Conservation (phyloP, 352 stramenopile genomes). For the Thraustochytrium sp. region DNA sequence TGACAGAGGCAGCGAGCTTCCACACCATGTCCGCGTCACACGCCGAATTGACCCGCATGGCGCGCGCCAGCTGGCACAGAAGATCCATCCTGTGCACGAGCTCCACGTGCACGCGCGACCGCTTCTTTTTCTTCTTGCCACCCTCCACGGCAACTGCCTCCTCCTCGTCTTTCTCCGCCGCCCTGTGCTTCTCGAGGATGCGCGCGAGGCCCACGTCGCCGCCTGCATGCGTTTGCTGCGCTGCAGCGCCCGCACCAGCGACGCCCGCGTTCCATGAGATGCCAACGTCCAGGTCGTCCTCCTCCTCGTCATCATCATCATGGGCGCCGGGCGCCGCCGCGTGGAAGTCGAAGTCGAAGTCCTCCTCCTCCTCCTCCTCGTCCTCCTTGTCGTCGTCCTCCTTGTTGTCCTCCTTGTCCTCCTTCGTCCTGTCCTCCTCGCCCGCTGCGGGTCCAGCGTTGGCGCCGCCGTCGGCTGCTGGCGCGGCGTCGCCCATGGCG, state of each 20-base stretch:
- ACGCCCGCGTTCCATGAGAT: too few relatives aligned
- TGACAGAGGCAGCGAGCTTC: background rate
- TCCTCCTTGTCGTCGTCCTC: background rate
- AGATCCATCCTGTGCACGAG: constrained; percentile 25
- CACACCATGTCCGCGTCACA: background rate
- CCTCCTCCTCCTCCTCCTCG: background rate
- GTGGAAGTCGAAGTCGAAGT: background rate
- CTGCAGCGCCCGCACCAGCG: too few relatives aligned
- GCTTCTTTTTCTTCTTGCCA: background rate
- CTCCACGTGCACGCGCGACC: background rate
- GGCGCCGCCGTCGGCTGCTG: background rate
- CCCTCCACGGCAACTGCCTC: too few relatives aligned
- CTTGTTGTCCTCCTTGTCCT: background rate
- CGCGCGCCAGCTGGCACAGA: background rate
- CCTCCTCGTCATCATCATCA: background rate
- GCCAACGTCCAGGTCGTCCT: background rate
- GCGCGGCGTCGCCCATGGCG: too few relatives aligned
- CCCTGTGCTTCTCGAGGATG: too few relatives aligned
- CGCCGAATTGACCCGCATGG: background rate
- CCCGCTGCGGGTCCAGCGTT: background rate
- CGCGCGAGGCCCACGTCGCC: too few relatives aligned
- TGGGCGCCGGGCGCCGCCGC: background rate
- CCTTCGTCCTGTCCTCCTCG: background rate
- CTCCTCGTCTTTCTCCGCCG: too few relatives aligned
- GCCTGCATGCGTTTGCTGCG: too few relatives aligned